Evolutionary conservation across 495 filamentous ascomycete species (phyloP).

Genomic region (Rhizodiscina lignyota): DNA sequence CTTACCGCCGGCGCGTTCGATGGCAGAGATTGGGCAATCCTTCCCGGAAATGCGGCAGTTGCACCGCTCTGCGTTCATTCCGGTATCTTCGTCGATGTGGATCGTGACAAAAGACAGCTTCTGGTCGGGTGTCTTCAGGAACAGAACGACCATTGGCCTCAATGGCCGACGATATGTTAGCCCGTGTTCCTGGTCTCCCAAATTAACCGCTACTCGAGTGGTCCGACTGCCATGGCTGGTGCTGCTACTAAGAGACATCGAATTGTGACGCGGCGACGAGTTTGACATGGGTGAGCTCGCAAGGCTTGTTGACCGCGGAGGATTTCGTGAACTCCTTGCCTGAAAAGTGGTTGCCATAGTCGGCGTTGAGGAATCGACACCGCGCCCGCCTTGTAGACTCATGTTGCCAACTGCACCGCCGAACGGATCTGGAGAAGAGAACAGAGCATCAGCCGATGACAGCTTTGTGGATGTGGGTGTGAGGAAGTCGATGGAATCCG

Average conservation of each 20-base stretch:
- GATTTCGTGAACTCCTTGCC: background rate
- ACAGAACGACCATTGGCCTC: background rate
- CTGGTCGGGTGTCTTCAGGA: background rate
- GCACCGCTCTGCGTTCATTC: conserved; percentile 1
- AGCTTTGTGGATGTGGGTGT: background rate
- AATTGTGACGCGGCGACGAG: background rate
- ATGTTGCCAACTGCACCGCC: background rate
- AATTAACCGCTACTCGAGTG: background rate
- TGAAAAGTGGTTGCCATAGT: background rate
- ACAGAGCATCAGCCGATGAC: background rate
- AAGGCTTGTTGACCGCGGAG: background rate
- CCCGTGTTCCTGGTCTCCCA: background rate
- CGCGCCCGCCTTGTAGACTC: background rate
- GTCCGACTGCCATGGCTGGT: background rate
- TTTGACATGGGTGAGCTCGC: background rate
- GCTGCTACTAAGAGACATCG: background rate
- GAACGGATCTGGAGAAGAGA: background rate
- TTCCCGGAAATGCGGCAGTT: background rate
- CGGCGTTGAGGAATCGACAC: background rate
- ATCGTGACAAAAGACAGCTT: background rate
- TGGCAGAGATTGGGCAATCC: background rate
- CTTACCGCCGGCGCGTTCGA: background rate
- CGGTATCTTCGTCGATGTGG: conserved; percentile 1
- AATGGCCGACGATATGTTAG: background rate
- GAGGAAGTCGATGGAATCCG: no score